A percentile compares a stretch with the other conserved stretches of the same genome.
Conservation (phyloP, 2,329 filamentous ascomycete genomes). For the Mycocentrospora acerina region DNA sequence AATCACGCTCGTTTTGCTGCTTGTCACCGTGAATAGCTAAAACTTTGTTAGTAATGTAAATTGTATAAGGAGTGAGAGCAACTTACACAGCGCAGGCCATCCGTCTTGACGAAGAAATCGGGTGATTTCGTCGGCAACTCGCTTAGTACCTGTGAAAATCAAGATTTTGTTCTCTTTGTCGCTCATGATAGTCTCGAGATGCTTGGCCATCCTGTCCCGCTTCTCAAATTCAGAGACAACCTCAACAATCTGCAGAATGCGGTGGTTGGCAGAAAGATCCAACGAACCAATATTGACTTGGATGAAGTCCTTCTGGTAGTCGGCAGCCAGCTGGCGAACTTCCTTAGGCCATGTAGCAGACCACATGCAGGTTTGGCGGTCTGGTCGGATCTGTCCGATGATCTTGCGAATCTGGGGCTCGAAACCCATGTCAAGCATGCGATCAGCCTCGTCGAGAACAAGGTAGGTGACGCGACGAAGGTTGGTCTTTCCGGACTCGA, state of each 20-base stretch:
- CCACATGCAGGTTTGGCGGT: slow-evolving; percentile 99
- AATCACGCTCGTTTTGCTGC: slow-evolving; percentile 99
- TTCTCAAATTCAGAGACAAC: slow-evolving; percentile 97
- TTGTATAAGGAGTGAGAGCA: neutral
- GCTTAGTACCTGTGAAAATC: slow-evolving; percentile 84
- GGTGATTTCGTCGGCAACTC: slow-evolving; percentile 96
- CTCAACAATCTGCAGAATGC: slow-evolving; percentile 97
- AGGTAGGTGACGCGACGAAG: slow-evolving; percentile 96
- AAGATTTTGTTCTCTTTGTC: slow-evolving; percentile 93
- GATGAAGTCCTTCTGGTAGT: slow-evolving; percentile 94
- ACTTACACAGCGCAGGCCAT: slow-evolving; percentile 93
- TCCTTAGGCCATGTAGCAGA: slow-evolving; percentile 99
- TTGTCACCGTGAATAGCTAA: slow-evolving; percentile 97
- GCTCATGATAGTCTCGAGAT: slow-evolving; percentile 97
- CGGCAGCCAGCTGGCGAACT: slow-evolving; percentile 84
- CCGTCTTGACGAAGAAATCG: slow-evolving; percentile 96
- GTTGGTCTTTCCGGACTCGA: slow-evolving; percentile 97
- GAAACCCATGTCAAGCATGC: slow-evolving; percentile 99
- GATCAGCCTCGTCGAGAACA: slow-evolving; percentile 97
- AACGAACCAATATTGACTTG: slow-evolving; percentile 98
- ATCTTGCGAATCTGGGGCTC: slow-evolving; percentile 99
- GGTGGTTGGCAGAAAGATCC: slow-evolving; percentile 94
- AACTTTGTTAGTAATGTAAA: slow-evolving; percentile 40
- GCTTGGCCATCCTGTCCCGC: slow-evolving; percentile 95
- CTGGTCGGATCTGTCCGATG: slow-evolving; percentile 93